phyloP scores from a whole-genome alignment of 2,329 filamentous ascomycete genomes.

The Fusarium buharicum region DNA sequence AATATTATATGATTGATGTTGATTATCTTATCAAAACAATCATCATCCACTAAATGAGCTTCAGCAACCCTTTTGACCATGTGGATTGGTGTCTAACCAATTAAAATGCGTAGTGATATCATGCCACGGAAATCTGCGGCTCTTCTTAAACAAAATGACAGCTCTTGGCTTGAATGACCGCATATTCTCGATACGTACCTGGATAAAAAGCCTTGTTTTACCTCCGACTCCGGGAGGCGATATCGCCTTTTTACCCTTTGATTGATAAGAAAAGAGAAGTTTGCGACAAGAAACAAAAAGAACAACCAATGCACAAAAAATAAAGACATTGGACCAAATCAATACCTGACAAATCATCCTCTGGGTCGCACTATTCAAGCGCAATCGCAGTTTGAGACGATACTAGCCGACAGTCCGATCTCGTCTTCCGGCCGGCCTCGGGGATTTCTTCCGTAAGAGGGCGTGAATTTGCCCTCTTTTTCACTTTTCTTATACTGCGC shows the following conservation, averaged over 20 bases:
- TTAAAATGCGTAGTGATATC: conserved; percentile 30
- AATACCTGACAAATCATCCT: background rate
- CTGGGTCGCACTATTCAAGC: conserved; percentile 7
- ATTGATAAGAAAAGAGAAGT: conserved; percentile 10
- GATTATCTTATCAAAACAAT: conserved; percentile 40
- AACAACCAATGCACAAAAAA: background rate
- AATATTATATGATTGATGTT: background rate
- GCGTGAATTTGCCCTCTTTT: conserved; percentile 7
- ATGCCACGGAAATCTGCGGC: conserved; percentile 43
- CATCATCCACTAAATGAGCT: conserved; percentile 16
- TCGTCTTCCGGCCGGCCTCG: conserved; percentile 38
- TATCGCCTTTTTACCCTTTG: conserved; percentile 16
- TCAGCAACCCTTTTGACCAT: conserved; percentile 25
- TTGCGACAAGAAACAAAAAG: conserved; percentile 1
- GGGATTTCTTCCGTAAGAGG: conserved; percentile 21
- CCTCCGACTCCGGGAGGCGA: conserved; percentile 40
- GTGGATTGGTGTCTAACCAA: conserved; percentile 23
- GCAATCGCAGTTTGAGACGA: conserved; percentile 34
- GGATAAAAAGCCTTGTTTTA: conserved; percentile 18
- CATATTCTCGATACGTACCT: conserved; percentile 23
- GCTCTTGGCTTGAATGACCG: conserved; percentile 17
- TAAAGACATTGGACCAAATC: background rate
- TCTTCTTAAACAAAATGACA: conserved; percentile 21
- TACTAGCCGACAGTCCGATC: conserved; percentile 42
- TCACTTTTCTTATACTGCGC: conserved; percentile 2